A percentile compares a stretch with the other conserved stretches of the same genome.
Evolutionary conservation across 169 alveolate genomes (phyloP).

Genomic region (Plasmodium inui): DNA sequence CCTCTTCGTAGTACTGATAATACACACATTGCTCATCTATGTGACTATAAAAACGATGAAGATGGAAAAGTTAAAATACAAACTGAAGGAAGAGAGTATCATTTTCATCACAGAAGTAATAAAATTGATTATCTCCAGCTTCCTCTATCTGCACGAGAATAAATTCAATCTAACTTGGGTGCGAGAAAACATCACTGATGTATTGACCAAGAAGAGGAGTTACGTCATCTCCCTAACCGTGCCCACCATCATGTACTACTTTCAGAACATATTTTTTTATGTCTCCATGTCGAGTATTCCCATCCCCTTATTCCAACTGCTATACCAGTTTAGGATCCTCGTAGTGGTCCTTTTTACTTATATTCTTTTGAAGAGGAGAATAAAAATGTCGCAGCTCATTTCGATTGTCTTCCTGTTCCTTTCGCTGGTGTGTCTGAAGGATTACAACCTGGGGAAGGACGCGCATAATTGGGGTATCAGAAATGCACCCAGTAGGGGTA

Average conservation of each 20-base stretch:
- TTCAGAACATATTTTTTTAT: conserved; percentile 53
- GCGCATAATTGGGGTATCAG: background rate
- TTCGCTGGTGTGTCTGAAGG: conserved; percentile 59
- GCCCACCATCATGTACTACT: conserved; percentile 55
- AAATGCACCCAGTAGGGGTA: background rate
- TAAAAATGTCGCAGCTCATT: conserved; percentile 3
- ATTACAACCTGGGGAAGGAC: background rate
- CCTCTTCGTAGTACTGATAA: conserved; percentile 9
- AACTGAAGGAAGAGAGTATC: conserved; percentile 34
- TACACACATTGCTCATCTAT: conserved; percentile 19
- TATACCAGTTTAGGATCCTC: conserved; percentile 47
- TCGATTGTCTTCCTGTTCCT: conserved; percentile 45
- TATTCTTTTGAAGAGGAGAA: conserved; percentile 25
- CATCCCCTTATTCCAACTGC: conserved; percentile 57
- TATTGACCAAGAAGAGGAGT: background rate
- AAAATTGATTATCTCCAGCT: background rate
- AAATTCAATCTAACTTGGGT: conserved; percentile 15
- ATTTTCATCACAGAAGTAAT: conserved; percentile 50
- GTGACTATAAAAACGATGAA: conserved; percentile 26
- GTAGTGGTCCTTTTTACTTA: conserved; percentile 32
- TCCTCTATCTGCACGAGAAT: conserved; percentile 29
- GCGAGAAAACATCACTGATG: background rate
- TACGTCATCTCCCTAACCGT: conserved; percentile 9
- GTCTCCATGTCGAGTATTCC: conserved; percentile 39
- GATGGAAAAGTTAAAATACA: conserved; percentile 23